phyloP scores from a whole-genome alignment of 352 stramenopile species.

The Lagenidium giganteum region DNA sequence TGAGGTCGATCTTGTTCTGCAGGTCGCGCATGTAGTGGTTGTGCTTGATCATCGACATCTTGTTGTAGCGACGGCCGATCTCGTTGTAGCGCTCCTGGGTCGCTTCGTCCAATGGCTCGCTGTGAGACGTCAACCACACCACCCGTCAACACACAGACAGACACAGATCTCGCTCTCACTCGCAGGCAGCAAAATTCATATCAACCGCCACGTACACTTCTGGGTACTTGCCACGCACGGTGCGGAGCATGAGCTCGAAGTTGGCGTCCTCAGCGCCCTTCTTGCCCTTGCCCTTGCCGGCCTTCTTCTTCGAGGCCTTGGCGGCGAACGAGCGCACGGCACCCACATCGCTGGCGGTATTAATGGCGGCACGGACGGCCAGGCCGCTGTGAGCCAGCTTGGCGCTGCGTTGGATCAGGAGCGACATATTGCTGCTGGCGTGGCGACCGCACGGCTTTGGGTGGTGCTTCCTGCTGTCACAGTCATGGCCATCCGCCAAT shows the following conservation, averaged over 20 bases:
- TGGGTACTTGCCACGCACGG: slow-evolving; percentile 71
- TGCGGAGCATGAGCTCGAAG: slow-evolving; percentile 83
- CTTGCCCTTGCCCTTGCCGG: slow-evolving; percentile 48
- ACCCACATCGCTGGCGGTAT: slow-evolving; percentile 9
- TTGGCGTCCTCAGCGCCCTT: slow-evolving; percentile 54
- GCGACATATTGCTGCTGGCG: background rate
- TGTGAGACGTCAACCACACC: slow-evolving; percentile 14
- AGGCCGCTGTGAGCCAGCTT: slow-evolving; percentile 17
- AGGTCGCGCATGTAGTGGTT: slow-evolving; percentile 87
- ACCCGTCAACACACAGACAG: too few species aligned
- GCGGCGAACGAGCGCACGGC: slow-evolving; percentile 33
- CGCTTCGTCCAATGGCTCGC: slow-evolving; percentile 76
- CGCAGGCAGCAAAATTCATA: too few species aligned
- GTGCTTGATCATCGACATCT: slow-evolving; percentile 75
- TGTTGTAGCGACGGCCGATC: slow-evolving; percentile 79
- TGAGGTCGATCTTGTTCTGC: slow-evolving; percentile 90
- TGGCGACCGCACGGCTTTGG: too few species aligned
- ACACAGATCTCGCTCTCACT: too few species aligned
- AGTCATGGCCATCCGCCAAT: too few species aligned
- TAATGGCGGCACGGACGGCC: slow-evolving; percentile 10
- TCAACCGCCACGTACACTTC: slow-evolving; percentile 45
- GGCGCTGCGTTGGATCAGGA: background rate
- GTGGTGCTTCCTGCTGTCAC: too few species aligned
- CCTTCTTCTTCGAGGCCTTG: slow-evolving; percentile 32
- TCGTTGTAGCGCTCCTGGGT: slow-evolving; percentile 73